Evolutionary conservation across 345 rosid genomes (phyloP), one percentile per base, ranked within the genome.

Genomic region (Eutrema heterophyllum): DNA sequence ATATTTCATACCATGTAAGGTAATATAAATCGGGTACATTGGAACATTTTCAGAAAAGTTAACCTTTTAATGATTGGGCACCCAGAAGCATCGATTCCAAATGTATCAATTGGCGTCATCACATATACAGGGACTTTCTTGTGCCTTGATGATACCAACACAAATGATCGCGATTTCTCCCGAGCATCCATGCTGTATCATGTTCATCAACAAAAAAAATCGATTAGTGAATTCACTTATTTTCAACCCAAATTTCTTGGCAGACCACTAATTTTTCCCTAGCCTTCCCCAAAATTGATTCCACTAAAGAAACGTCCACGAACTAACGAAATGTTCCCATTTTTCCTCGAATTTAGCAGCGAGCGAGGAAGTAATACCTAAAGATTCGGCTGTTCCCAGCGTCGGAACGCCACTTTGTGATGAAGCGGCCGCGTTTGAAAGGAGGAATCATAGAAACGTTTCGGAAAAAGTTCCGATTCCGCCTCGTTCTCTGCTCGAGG

Each of bases 151-250:
- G 88, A 83, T 74, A 83, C 82, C 76, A 83, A 48, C 59, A 83
- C 79, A 10, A 78, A 72, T 3, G 87, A 79, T 74, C 82, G 66
- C 68, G 87, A 83, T 73, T 80, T 83, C 74, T 87, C 88, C 62
- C 87, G 68, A 56, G 87, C 84, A 75, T 87, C 88, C 91, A 87
- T 84, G 75, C 91, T 84, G 72, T 78, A 72, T 68, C 33, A 72
- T 35, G 61, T 55, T 71, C 74, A 58, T 46, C 49, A 39, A 30
- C 33, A 41, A 29, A 52, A 60, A n/a, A 48, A 21, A 12, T 66
- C 36, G 36, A 59, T 49, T 40, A 67, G 21, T 9, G 68, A 27
- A 59, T 41, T 11, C 46, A 32, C 48, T 54, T 14, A 44, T 29
- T 2, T 27, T 15, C 60, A n/a, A 16, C 36, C n/a, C 32, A 15